Evolutionary conservation across 495 filamentous ascomycete genomes (phyloP).

Genomic region (Hypoxylon perforatum): DNA sequence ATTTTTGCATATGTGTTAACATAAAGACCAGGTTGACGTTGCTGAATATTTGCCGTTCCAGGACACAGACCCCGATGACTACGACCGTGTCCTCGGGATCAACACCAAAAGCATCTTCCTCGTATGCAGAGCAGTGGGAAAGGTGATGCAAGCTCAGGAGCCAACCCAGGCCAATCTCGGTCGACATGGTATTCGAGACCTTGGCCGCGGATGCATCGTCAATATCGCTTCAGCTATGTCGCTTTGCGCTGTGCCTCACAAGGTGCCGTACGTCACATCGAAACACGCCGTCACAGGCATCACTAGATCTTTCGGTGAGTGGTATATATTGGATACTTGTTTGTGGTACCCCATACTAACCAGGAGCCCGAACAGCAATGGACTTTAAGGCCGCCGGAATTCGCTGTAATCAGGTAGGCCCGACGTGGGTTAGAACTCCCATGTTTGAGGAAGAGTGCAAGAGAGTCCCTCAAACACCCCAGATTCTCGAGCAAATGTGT

Average conservation of each 20-base stretch:
- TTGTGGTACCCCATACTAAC: background rate
- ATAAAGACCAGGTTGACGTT: conserved; percentile 31
- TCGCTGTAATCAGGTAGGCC: conserved; percentile 40
- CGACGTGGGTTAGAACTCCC: conserved; percentile 54
- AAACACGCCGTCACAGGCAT: conserved; percentile 44
- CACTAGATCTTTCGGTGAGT: conserved; percentile 34
- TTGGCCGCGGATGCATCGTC: conserved; percentile 44
- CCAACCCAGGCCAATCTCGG: conserved; percentile 35
- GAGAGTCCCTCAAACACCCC: conserved; percentile 17
- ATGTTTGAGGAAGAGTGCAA: conserved; percentile 50
- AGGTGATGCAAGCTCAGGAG: conserved; percentile 51
- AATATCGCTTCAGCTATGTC: conserved; percentile 37
- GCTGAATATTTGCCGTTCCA: conserved; percentile 27
- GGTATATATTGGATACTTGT: background rate
- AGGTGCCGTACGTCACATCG: conserved; percentile 34
- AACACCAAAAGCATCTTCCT: conserved; percentile 49
- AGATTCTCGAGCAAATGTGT: conserved; percentile 14
- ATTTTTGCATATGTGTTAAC: background rate
- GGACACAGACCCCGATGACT: conserved; percentile 43
- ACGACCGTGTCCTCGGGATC: conserved; percentile 45
- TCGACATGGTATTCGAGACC: conserved; percentile 29
- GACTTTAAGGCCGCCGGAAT: conserved; percentile 35
- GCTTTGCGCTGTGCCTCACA: conserved; percentile 20
- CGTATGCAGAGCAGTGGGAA: conserved; percentile 47
- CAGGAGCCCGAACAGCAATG: conserved; percentile 18